Conservation (phyloP, 164 flowering plant species). For the Vitis vinifera region DNA sequence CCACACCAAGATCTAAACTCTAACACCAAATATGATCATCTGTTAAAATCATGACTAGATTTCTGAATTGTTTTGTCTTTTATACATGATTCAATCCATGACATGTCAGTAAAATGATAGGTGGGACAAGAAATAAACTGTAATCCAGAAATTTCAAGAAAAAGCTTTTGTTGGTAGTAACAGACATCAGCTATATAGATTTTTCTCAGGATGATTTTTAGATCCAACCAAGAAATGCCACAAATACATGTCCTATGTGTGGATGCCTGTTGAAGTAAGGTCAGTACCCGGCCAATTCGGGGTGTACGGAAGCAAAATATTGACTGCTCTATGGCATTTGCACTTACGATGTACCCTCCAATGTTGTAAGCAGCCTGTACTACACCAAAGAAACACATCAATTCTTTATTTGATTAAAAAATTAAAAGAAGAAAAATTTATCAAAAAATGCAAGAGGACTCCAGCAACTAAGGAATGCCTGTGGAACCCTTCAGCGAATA, state of each 20-base stretch:
- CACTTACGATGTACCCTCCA: constrained; percentile 70
- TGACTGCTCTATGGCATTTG: constrained; percentile 72
- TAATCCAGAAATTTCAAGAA: no score
- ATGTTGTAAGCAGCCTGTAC: constrained; percentile 95
- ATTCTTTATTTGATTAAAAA: not conserved
- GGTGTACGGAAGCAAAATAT: constrained; percentile 67
- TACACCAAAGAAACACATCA: constrained; percentile 35
- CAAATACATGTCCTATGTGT: not conserved
- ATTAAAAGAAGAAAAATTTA: not conserved
- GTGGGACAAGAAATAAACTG: no score
- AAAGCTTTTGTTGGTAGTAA: no score
- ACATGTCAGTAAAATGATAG: no score
- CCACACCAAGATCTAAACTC: no score
- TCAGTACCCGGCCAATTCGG: constrained; percentile 64
- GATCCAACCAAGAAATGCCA: not conserved
- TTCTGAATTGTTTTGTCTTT: no score
- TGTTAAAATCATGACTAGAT: no score
- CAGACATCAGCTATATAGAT: not conserved
- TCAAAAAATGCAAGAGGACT: no score
- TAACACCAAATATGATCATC: no score
- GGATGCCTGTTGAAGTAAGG: not conserved
- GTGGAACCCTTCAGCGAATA: not conserved
- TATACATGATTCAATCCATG: no score
- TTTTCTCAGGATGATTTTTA: not conserved
- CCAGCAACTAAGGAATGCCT: not conserved